These are phyloP conservation scores for Pseudonitzschia multistriata DNA, from an alignment of 108 stramenopile species.

Conservation along the genomic window DNA sequence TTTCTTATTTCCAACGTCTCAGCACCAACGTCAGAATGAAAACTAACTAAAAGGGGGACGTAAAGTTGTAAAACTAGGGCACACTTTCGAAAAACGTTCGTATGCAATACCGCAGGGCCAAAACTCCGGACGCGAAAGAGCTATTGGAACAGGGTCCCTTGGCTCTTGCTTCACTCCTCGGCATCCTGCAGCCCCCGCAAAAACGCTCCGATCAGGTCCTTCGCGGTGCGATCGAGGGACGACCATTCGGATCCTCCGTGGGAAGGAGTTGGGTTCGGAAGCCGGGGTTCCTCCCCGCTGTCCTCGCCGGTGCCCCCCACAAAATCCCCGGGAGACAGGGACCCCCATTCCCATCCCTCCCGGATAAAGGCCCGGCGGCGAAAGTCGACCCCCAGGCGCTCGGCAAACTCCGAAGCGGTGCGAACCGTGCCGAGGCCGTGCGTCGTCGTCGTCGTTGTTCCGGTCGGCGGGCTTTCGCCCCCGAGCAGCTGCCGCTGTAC, in stretches of 20 bases:
- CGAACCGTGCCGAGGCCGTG: conserved; percentile 42
- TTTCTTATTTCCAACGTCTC: no score
- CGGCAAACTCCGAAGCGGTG: conserved; percentile 41
- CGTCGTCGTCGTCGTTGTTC: conserved; percentile 8
- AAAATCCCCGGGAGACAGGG: conserved; percentile 16
- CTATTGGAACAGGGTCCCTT: no score
- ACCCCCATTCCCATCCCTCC: conserved; percentile 13
- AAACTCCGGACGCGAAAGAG: no score
- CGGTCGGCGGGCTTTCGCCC: neutral
- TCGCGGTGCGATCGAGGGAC: conserved; percentile 11
- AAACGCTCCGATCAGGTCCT: conserved; percentile 21
- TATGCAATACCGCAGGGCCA: no score
- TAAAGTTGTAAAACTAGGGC: no score
- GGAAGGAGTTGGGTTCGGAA: conserved; percentile 5
- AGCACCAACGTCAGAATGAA: no score
- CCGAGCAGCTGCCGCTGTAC: conserved; percentile 28
- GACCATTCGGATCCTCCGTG: conserved; percentile 12
- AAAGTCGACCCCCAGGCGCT: conserved; percentile 51
- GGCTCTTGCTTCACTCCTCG: no score
- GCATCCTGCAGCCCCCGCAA: conserved; percentile 16
- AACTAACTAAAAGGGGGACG: no score
- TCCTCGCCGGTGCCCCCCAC: neutral
- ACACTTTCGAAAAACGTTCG: no score
- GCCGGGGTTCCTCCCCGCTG: neutral
- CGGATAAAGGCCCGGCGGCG: conserved; percentile 9